Evolutionary conservation across 805 yeast genomes (phyloP), one percentile per base, ranked within the genome.

Genomic region (Nakazawaea laoshanensis): DNA sequence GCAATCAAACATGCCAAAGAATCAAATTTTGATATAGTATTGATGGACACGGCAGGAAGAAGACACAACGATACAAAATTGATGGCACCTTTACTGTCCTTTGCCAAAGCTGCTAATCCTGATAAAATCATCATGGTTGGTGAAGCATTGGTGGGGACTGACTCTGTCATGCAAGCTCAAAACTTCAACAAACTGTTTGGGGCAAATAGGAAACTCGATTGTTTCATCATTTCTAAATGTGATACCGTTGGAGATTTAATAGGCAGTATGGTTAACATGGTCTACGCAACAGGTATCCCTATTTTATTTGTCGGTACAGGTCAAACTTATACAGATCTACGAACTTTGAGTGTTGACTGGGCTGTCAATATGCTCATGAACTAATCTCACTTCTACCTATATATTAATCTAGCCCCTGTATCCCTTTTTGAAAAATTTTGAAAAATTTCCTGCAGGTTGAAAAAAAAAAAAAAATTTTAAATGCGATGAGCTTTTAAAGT

Each of bases 91-190:
- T 61, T 89, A 43, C 94, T 87, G 45, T 85, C 89, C 36, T 89
- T 89, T 55, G 97, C 96, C 12, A 86, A 83, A 47, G 88, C 94
- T 31, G 97, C 97, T 3, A 70, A 85, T 31, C 98, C 97, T 1
- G 92, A 89, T 57, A 89, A 85, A 54, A 89, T 89, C 47, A 88
- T 89, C 50, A 92, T 92, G 97, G 98, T 89, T 13, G 97, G 96
- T 26, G 98, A 89, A 57, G 98, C 98, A 0, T 63, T 89, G 24
- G 97, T 89, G 2, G 98, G 98, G 12, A 88, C 97, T 0, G 98
- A 89, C 52, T 85, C 96, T 1, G 96, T 92, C 3, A 82, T 82
- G 55, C 98, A 89, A 55, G 97, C 97, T 0, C 74, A 74, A 33
- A 88, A 92, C 52, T 89, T 89, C 63, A 88, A 89, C 52, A 74